Base-by-base conservation (phyloP, 129 eudicot genomes). In the Kitagawia praeruptora region DNA sequence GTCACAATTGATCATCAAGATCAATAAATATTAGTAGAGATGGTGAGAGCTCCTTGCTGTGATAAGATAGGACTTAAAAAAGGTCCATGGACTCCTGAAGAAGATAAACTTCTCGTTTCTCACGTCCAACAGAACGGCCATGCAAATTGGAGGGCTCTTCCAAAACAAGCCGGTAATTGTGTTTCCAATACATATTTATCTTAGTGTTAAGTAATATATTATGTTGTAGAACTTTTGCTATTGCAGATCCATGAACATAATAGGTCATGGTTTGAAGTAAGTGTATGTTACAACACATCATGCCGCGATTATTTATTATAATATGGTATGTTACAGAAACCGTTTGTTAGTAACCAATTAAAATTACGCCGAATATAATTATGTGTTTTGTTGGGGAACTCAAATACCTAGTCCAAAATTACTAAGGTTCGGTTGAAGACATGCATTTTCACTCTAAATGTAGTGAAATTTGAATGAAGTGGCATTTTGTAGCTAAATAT, bases 91-190 rank as follows among this genome's bases (percentile, higher is more conserved):
- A 79, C 86, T 44, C 76, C 73, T 1, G 83, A 83, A 75, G 86
- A 83, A 83, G 86, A 83, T 79, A 83, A 83, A 19, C 61, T 73
- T 5, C 83, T 80, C 77, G 74, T 75, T 75, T 74, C 79, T 64
- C 79, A 78, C 76, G 69, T 83, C 80, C 80, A 75, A 41, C 77
- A 83, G 23, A 75, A 83, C 40, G 86, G 83, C 47, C 78, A 80
- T 79, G 80, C 83, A 79, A 80, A 83, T 41, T 83, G 86, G 86
- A 79, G 86, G 75, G 81, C 83, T 69, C 86, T 83, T 21, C 86
- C 86, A 6, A 83, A 79, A 56, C 77, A 79, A 61, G 86, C 86
- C 5, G 86, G 86, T 83, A 41, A 4, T 14, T 46, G 0, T 2
- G 31, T 58, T 54, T 23, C 7, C 25, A 14, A 12, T 18, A 2